Percentiles rank a stretch among this genome's conserved stretches.
Evolutionary conservation across 1,284 basidiomycete species (phyloP).

Genomic region (Coriolopsis trogii): DNA sequence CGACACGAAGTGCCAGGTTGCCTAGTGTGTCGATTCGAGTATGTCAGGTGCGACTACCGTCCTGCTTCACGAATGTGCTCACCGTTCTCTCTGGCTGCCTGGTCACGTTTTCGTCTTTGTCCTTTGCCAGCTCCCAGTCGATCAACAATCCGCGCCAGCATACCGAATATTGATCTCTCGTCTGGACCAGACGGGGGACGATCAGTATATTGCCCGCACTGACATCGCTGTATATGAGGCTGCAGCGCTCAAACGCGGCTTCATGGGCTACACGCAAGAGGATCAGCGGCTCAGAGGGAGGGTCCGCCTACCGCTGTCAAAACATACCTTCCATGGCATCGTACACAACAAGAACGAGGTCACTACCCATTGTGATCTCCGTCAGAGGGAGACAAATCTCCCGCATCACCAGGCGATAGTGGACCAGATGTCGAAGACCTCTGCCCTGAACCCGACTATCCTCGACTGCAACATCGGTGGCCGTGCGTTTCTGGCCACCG

Average conservation of each 20-base stretch:
- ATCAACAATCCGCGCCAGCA: slow-evolving; percentile 6
- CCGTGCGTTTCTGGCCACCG: background rate
- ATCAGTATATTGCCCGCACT: slow-evolving; percentile 16
- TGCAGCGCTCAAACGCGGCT: background rate
- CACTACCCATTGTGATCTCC: background rate
- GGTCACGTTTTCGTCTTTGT: background rate
- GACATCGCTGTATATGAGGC: slow-evolving; percentile 12
- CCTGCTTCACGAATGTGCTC: no score
- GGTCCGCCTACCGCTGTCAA: background rate
- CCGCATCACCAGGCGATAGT: slow-evolving; percentile 11
- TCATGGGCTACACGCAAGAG: slow-evolving; percentile 1
- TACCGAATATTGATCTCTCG: background rate
- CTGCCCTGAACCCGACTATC: background rate
- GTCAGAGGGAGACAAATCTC: slow-evolving; percentile 7
- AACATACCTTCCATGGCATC: slow-evolving; percentile 3
- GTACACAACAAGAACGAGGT: background rate
- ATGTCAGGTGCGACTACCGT: no score
- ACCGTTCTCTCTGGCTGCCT: background rate
- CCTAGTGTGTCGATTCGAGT: background rate
- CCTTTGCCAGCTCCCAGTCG: slow-evolving; percentile 18
- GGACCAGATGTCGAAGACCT: background rate
- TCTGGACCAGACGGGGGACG: background rate
- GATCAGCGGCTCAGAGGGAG: background rate
- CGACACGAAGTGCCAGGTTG: slow-evolving; percentile 18
- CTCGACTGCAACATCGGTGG: background rate